Evolutionary conservation across 805 yeast species (phyloP), one percentile per base, ranked within the genome.

Genomic region (Suhomyces sp.): DNA sequence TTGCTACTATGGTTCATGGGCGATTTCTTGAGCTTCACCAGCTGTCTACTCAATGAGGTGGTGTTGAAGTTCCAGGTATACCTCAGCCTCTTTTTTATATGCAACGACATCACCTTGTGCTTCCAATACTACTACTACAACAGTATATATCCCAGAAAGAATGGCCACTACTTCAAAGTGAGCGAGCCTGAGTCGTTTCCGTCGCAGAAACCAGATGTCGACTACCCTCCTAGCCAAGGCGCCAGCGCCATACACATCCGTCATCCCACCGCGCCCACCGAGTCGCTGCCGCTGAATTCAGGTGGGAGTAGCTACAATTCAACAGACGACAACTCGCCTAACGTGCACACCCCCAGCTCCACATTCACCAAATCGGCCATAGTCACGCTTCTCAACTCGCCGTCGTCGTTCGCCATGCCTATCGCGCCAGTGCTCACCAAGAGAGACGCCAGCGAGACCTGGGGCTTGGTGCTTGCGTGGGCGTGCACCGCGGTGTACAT

Each of bases 401-500:
- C 57, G 5, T n/a, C 51, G 3, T 40, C 57, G 5, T 47, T 48
- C 6, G 66, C 64, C 5, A 50, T 55, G 52, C 38, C 57, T 3
- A 26, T 23, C 29, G 24, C 24, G 24, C n/a, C 23, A 6, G 42
- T 19, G 24, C 42, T 38, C 42, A 8, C 50, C 3, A 17, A 33
- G 4, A 10, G 23, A 22, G 53, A 12, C 24, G 1, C 46, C 24
- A n/a, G 29, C 22, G 50, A n/a, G 38, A 36, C 33, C 6, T 48
- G 36, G 19, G 67, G 62, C 2, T 46, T 52, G 1, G 38, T 61
- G 17, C 61, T 88, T 42, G 91, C 97, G 0, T 92, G 97, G 96
- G 60, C 78, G 2, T 90, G 96, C 57, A 88, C 96, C 0, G 60
- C 70, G 5, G 83, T 89, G 50, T 92, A 93, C 64, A 79, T 90